Evolutionary conservation across 371 early-diverging fungal species (phyloP), one percentile per base, ranked within the genome.

Genomic region (Syncephalastrum monosporum): DNA sequence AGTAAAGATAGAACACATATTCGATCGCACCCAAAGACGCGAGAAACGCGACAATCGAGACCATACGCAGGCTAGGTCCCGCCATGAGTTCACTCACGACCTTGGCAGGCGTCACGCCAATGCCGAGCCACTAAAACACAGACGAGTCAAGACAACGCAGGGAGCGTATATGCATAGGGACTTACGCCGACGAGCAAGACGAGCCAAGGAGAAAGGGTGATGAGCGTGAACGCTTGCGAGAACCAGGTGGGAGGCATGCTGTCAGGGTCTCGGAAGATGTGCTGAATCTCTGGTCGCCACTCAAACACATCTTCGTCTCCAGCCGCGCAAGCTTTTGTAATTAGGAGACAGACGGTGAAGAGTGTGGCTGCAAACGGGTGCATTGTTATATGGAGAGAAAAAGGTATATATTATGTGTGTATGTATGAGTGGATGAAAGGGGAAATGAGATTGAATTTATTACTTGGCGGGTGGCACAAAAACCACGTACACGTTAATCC

Each of bases 161-260:
- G 21, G 21, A 21, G 21, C 2, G 0, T 21, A 21, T 21, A 21
- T 21, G 23, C 16, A 15, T 7, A 33, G 25, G 38, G 38, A 68
- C 83, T 68, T 79, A 89, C 91, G 54, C 79, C 68, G 50, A 65
- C 50, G 47, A 82, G 19, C 46, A 91, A 74, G 33, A 83, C 61
- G 16, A 75, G 60, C 84, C 90, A 89, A 24, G 91, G 91, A 4
- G 81, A 68, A 27, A 89, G 77, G 27, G 82, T 78, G 33, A 84
- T 50, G 42, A 80, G 44, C 1, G 82, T 72, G 51, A 89, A 89
- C 5, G 77, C 50, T 24, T 74, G 61, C 4, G 88, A 86, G 52
- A 91, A 68, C 54, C 76, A 67, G 23, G 55, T 58, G 54, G 80
- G 65, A 51, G 89, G 86, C 82, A 81, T 74, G 66, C 81, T 81